These are phyloP conservation scores for Gastrolobium bilobum DNA, from an alignment of 306 rosid species.

Conservation along the genomic window DNA sequence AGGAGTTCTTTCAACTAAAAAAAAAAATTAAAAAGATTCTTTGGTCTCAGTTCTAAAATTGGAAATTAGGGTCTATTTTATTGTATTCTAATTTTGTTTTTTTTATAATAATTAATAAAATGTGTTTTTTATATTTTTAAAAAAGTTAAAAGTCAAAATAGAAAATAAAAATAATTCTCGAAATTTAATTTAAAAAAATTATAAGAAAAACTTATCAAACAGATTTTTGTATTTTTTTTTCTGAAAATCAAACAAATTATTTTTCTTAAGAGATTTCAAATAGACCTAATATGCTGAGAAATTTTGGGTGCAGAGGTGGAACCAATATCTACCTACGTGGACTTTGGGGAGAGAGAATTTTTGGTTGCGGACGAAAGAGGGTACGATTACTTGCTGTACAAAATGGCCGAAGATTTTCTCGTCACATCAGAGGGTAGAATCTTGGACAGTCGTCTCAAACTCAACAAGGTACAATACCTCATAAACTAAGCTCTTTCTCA, in stretches of 20 bases:
- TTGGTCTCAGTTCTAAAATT: constrained; percentile 25
- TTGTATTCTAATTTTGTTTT: no score
- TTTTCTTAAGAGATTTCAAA: no score
- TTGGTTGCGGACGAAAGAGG: constrained; percentile 96
- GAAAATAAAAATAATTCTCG: no score
- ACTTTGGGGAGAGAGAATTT: constrained; percentile 87
- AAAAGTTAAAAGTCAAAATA: no score
- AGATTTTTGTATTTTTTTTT: no score
- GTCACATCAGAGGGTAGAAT: constrained; percentile 81
- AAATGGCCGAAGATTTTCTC: constrained; percentile 84
- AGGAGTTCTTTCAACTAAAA: neutral
- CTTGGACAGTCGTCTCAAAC: constrained; percentile 85
- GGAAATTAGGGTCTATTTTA: neutral
- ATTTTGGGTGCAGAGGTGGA: constrained; percentile 79
- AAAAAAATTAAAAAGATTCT: neutral
- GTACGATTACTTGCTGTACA: constrained; percentile 77
- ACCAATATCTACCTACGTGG: constrained; percentile 86
- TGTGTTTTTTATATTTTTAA: no score
- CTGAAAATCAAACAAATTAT: no score
- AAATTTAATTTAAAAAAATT: no score
- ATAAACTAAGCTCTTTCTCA: neutral
- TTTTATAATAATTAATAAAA: no score
- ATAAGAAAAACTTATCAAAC: no score
- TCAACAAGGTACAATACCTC: constrained; percentile 73
- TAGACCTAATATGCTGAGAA: constrained; percentile 12